Conservation (phyloP, 2,329 filamentous ascomycete genomes). For the Trichophyton schoenleinii region DNA sequence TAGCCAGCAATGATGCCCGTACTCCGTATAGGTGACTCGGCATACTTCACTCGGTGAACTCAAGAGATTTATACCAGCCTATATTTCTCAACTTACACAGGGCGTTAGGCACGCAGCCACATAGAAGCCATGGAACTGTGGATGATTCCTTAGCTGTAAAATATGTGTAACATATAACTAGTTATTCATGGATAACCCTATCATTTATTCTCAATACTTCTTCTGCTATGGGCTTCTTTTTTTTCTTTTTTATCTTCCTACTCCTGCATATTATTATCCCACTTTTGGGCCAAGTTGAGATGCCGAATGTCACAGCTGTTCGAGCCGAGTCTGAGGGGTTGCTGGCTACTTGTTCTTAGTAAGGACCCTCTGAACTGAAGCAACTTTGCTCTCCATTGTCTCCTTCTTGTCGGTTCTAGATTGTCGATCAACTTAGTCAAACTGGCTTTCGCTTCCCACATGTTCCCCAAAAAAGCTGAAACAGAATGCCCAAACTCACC, state of each 20-base stretch:
- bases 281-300: background rate
- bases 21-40: background rate
- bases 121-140: background rate
- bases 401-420: slow-evolving; percentile 73
- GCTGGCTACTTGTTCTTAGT: slow-evolving; percentile 17
- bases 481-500: slow-evolving; percentile 36
- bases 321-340: background rate
- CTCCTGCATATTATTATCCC: background rate
- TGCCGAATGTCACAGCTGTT: background rate
- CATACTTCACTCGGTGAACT: background rate
- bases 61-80: background rate
- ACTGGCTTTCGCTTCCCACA: background rate
- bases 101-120: background rate
- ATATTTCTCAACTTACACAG: background rate
- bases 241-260: background rate
- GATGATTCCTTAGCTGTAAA: background rate
- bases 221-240: no score
- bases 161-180: background rate
- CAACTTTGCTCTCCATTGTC: slow-evolving; percentile 67
- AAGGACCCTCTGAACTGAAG: slow-evolving; percentile 44
- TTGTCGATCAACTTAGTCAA: background rate
- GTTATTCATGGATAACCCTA: background rate
- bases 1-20: background rate
- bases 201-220: background rate
- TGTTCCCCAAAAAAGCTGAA: slow-evolving; percentile 3